These are phyloP conservation scores for Pseudogymnoascus sp. DNA, from an alignment of 2,329 filamentous ascomycete genomes.

Conservation along the genomic window DNA sequence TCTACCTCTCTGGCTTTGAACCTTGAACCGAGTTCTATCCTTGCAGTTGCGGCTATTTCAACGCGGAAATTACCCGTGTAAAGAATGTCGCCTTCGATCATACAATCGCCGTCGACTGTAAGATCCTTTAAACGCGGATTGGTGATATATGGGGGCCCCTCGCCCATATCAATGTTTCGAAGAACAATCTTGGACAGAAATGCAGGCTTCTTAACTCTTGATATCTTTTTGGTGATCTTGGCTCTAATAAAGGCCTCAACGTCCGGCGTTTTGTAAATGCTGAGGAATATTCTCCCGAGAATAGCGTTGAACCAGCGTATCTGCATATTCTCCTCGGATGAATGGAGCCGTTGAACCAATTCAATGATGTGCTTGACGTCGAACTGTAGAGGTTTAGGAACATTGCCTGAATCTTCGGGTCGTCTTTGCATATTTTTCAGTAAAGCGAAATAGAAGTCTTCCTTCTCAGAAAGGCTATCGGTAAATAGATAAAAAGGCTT, in stretches of 20 bases:
- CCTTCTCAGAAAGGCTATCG: constrained; percentile 91
- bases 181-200: constrained; percentile 83
- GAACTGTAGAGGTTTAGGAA: constrained; percentile 66
- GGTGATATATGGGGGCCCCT: constrained; percentile 78
- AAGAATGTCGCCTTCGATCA: constrained; percentile 76
- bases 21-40: constrained; percentile 78
- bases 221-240: constrained; percentile 94
- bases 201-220: constrained; percentile 81
- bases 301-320: constrained; percentile 92
- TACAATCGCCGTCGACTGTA: constrained; percentile 83
- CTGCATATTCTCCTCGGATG: constrained; percentile 82
- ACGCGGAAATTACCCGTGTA: constrained; percentile 86
- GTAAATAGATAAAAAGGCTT: constrained; percentile 93
- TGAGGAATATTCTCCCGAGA: constrained; percentile 79
- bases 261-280: constrained; percentile 75
- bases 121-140: constrained; percentile 83
- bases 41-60: constrained; percentile 85
- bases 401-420: constrained; percentile 44
- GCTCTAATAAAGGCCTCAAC: constrained; percentile 70
- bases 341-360: constrained; percentile 82
- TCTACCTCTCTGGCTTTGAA: constrained; percentile 90
- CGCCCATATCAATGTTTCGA: constrained; percentile 75
- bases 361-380: constrained; percentile 81
- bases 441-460: constrained; percentile 95
- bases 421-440: constrained; percentile 73